These are phyloP conservation scores for Sparassis latifolia DNA, from an alignment of 1,284 basidiomycete species.

Conservation along the genomic window DNA sequence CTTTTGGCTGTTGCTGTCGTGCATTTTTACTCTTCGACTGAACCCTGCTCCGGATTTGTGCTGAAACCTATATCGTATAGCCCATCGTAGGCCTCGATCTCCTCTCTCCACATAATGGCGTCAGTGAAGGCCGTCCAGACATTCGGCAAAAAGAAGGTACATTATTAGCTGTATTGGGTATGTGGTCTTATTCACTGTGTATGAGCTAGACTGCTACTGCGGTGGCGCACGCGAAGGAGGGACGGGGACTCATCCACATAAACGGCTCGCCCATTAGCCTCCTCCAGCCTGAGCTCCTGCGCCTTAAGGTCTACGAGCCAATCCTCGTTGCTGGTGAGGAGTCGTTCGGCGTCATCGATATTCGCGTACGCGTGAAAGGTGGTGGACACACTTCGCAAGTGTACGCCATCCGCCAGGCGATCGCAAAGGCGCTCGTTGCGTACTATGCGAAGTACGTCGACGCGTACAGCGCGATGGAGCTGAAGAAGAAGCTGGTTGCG, in stretches of 20 bases:
- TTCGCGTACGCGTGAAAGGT: slow-evolving; percentile 97
- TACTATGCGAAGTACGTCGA: slow-evolving; percentile 99
- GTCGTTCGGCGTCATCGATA: slow-evolving; percentile 81
- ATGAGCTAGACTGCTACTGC: slow-evolving; percentile 83
- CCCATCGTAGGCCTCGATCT: slow-evolving; percentile 10
- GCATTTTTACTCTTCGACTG: background rate
- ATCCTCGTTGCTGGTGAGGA: slow-evolving; percentile 88
- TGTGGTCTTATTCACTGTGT: background rate
- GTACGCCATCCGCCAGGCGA: slow-evolving; percentile 99
- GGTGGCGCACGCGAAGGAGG: slow-evolving; percentile 94
- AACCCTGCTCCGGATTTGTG: background rate
- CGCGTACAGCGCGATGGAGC: slow-evolving; percentile 91
- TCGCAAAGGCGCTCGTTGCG: slow-evolving; percentile 96
- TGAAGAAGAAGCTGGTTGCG: slow-evolving; percentile 94
- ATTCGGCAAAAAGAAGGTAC: slow-evolving; percentile 97
- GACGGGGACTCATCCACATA: slow-evolving; percentile 95
- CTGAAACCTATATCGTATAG: background rate
- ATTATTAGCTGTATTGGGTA: slow-evolving; percentile 16
- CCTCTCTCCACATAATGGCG: slow-evolving; percentile 49
- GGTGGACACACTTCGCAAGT: slow-evolving; percentile 99
- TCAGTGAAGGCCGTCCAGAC: slow-evolving; percentile 87
- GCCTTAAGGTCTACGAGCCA: slow-evolving; percentile 98
- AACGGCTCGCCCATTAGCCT: slow-evolving; percentile 97
- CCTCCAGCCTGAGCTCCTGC: slow-evolving; percentile 90
- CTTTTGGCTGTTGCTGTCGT: background rate